Percentiles rank a stretch among this genome's conserved stretches.
Conservation (phyloP, 371 early-diverging fungal genomes). For the Mucor mucedo region DNA sequence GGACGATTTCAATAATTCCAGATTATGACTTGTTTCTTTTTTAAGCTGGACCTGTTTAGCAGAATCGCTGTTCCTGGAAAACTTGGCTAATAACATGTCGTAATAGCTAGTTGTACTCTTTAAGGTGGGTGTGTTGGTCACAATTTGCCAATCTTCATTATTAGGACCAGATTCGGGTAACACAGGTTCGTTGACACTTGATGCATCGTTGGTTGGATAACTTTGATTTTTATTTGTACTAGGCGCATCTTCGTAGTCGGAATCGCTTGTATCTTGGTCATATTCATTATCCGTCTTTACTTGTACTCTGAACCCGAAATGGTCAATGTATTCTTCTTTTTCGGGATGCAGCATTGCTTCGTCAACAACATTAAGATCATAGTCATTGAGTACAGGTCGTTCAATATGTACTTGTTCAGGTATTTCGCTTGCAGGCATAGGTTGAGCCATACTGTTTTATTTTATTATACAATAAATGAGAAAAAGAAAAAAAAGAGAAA, state of each 20-base stretch:
- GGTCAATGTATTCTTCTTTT: conserved; percentile 44
- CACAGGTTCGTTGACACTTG: conserved; percentile 2
- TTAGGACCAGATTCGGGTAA: not conserved
- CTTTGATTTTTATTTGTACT: not conserved
- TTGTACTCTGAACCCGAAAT: conserved; percentile 52
- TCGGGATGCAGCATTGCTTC: conserved; percentile 47
- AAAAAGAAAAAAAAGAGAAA: not conserved
- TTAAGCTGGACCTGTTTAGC: conserved; percentile 37
- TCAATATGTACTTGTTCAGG: not conserved
- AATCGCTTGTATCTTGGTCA: conserved; percentile 14
- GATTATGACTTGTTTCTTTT: conserved; percentile 33
- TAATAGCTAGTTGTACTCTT: conserved; percentile 30
- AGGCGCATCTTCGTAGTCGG: conserved; percentile 9
- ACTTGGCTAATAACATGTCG: conserved; percentile 44
- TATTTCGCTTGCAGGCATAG: not conserved
- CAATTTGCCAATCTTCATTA: conserved; percentile 26
- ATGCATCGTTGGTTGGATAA: not conserved
- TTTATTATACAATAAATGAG: not conserved
- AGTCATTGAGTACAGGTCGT: conserved; percentile 17
- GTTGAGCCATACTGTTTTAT: not conserved
- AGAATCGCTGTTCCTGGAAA: conserved; percentile 28
- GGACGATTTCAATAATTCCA: conserved; percentile 27
- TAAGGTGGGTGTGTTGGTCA: conserved; percentile 5
- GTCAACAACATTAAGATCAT: conserved; percentile 50
- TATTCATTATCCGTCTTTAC: conserved; percentile 49